Percentiles rank a stretch among this genome's conserved stretches.
Evolutionary conservation across 805 yeast genomes (phyloP).

Genomic region (Sugiyamaella floridensis): DNA sequence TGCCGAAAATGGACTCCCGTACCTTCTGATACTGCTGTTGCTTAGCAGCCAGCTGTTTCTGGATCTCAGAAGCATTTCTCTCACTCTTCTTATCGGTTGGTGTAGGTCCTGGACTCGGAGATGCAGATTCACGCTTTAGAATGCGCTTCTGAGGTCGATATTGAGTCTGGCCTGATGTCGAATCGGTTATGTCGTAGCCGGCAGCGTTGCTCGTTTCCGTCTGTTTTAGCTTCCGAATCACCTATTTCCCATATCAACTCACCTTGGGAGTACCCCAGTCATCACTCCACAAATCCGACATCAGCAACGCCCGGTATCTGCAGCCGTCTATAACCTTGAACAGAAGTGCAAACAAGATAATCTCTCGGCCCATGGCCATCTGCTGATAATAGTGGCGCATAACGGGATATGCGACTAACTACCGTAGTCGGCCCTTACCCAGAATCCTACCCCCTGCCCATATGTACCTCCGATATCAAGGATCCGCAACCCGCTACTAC

Average conservation of each 20-base stretch:
- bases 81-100: not conserved
- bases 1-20: constrained; percentile 17
- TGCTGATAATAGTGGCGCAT: too few relatives aligned
- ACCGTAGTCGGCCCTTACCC: too few relatives aligned
- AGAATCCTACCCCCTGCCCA: too few relatives aligned
- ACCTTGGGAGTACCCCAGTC: constrained; percentile 1
- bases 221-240: too few relatives aligned
- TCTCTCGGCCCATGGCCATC: too few relatives aligned
- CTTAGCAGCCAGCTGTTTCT: constrained; percentile 8
- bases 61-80: not conserved
- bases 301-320: not conserved
- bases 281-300: constrained; percentile 3
- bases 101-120: not conserved
- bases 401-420: too few relatives aligned
- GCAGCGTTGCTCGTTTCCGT: not conserved
- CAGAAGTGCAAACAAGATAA: not conserved
- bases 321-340: not conserved
- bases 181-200: constrained; percentile 12
- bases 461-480: too few relatives aligned
- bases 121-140: constrained; percentile 12
- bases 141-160: constrained; percentile 18
- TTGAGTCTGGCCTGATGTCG: constrained; percentile 7
- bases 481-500: too few relatives aligned
- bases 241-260: not conserved
- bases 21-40: constrained; percentile 10